Percentiles rank a stretch among this genome's conserved stretches.
phyloP scores from a whole-genome alignment of 805 yeast species.

The Saccharomycopsis sp. region DNA sequence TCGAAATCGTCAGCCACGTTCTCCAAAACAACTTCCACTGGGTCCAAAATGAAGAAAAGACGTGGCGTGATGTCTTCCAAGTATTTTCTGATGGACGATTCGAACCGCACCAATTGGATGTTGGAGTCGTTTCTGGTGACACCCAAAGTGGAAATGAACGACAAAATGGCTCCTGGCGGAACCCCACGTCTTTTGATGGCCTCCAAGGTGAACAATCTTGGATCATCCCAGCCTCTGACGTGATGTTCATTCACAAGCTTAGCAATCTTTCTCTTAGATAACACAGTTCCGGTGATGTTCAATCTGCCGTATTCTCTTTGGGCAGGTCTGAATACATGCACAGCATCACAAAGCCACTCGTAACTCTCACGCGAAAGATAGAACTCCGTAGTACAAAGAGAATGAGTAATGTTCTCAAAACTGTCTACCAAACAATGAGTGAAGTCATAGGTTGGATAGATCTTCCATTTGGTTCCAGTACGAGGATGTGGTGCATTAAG shows the following conservation, averaged over 20 bases:
- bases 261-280: slow-evolving; percentile 94
- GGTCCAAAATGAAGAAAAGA: slow-evolving; percentile 86
- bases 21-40: slow-evolving; percentile 75
- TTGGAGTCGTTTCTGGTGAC: slow-evolving; percentile 91
- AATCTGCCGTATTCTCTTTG: slow-evolving; percentile 98
- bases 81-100: slow-evolving; percentile 78
- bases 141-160: slow-evolving; percentile 91
- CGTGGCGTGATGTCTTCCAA: slow-evolving; percentile 91
- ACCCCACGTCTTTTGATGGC: slow-evolving; percentile 95
- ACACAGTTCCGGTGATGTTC: slow-evolving; percentile 86
- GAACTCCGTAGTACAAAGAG: slow-evolving; percentile 95
- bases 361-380: slow-evolving; percentile 87
- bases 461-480: slow-evolving; percentile 96
- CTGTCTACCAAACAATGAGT: slow-evolving; percentile 99
- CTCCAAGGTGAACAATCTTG: slow-evolving; percentile 90
- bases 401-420: slow-evolving; percentile 91
- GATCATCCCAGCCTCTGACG: slow-evolving; percentile 98
- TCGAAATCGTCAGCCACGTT: slow-evolving; percentile 71
- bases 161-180: slow-evolving; percentile 95
- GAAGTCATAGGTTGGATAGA: slow-evolving; percentile 97
- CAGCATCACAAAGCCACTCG: slow-evolving; percentile 96
- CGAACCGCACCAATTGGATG: slow-evolving; percentile 86
- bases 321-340: slow-evolving; percentile 94
- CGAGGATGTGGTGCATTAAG: slow-evolving; percentile 89
- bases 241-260: slow-evolving; percentile 72